A percentile compares a stretch with the other conserved stretches of the same genome.
Evolutionary conservation across 768 basidiomycete genomes (phyloP).

Genomic region (Porpolomopsis calyptriformis): DNA sequence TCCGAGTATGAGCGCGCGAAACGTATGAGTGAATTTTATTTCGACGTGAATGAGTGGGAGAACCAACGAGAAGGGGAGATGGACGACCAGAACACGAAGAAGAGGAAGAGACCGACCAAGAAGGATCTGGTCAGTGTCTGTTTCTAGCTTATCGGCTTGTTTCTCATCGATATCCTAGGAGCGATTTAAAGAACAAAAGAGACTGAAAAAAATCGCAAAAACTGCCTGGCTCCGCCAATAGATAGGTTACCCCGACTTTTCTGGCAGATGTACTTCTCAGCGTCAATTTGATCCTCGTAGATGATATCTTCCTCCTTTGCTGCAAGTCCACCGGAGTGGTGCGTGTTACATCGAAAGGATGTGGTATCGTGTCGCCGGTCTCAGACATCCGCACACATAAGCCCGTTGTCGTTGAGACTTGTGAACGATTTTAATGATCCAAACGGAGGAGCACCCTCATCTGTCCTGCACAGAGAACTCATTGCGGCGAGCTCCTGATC

Average conservation of each 20-base stretch:
- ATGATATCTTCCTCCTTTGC: conserved; percentile 55
- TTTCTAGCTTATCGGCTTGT: conserved; percentile 6
- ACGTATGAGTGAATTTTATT: conserved; percentile 83
- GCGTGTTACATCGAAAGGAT: background rate
- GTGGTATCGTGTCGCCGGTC: too few species aligned
- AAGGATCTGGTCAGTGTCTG: conserved; percentile 62
- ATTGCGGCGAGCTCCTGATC: too few species aligned
- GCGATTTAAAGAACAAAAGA: conserved; percentile 76
- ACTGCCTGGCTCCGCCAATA: conserved; percentile 66
- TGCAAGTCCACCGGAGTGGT: background rate
- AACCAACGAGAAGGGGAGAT: conserved; percentile 29
- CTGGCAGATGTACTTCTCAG: conserved; percentile 58
- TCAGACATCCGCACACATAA: too few species aligned
- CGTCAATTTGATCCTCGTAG: conserved; percentile 79
- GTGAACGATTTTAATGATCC: too few species aligned
- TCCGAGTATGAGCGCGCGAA: conserved; percentile 74
- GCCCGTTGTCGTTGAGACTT: too few species aligned
- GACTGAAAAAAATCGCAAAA: conserved; percentile 74
- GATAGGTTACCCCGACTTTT: conserved; percentile 14
- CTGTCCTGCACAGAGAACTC: too few species aligned
- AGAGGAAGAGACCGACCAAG: conserved; percentile 70
- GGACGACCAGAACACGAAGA: conserved; percentile 50
- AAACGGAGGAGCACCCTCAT: too few species aligned
- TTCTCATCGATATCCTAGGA: conserved; percentile 37
- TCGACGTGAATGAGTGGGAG: conserved; percentile 65